A percentile compares a stretch with the other conserved stretches of the same genome.
These are phyloP conservation scores for Leccinum aurantiacum DNA, from an alignment of 768 basidiomycete species.

Conservation along the genomic window DNA sequence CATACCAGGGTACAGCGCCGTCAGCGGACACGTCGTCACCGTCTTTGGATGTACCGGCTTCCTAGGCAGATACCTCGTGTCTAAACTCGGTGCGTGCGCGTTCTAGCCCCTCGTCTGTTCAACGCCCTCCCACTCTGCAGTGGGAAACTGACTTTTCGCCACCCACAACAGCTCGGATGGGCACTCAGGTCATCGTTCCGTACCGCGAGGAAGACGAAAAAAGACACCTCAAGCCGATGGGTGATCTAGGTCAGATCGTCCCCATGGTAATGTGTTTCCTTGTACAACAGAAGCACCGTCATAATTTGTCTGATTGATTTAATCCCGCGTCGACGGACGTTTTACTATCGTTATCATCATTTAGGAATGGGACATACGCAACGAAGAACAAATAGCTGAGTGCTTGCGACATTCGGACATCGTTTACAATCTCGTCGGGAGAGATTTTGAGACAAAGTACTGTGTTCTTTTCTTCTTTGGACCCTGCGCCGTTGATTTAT, in stretches of 20 bases:
- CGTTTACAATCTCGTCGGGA: constrained; percentile 93
- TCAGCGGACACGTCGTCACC: constrained; percentile 89
- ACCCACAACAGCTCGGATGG: constrained; percentile 67
- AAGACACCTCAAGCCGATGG: constrained; percentile 87
- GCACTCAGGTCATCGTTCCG: constrained; percentile 91
- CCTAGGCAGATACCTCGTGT: constrained; percentile 89
- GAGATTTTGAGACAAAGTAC: constrained; percentile 95
- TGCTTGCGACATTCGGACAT: constrained; percentile 93
- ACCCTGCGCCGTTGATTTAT: constrained; percentile 17
- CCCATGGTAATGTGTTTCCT: constrained; percentile 66
- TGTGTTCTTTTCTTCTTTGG: constrained; percentile 24
- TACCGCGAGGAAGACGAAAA: constrained; percentile 95
- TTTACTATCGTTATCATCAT: constrained; percentile 1
- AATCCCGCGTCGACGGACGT: constrained; percentile 1
- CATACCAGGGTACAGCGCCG: constrained; percentile 82
- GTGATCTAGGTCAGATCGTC: constrained; percentile 95
- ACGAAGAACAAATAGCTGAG: constrained; percentile 88
- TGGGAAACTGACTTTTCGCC: background rate
- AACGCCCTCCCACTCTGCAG: background rate
- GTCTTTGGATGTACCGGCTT: constrained; percentile 98
- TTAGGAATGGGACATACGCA: constrained; percentile 95
- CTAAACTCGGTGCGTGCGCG: constrained; percentile 72
- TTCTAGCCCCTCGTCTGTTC: no score
- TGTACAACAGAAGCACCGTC: constrained; percentile 2
- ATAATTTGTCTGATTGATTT: constrained; percentile 29